phyloP scores from a whole-genome alignment of 2,329 filamentous ascomycete species.

The Nannizziopsis barbatae region DNA sequence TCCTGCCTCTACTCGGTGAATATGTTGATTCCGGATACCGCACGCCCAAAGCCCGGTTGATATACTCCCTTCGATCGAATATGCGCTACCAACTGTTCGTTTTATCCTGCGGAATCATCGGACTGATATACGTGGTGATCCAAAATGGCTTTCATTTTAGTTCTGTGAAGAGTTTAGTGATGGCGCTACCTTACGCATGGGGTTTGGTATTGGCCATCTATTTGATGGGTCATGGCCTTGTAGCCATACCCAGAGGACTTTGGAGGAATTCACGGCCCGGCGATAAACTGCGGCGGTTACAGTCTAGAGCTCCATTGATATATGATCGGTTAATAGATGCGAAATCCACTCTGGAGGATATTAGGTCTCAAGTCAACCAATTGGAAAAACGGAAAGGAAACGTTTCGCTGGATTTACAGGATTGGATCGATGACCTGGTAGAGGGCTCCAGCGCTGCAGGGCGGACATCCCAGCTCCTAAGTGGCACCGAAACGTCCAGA shows the following conservation, averaged over 20 bases:
- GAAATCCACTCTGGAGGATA: constrained; percentile 62
- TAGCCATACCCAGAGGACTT: constrained; percentile 73
- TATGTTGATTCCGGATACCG: constrained; percentile 91
- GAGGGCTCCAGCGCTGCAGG: constrained; percentile 65
- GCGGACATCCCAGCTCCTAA: constrained; percentile 30
- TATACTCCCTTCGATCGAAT: constrained; percentile 79
- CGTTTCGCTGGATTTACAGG: constrained; percentile 61
- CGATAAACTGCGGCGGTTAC: constrained; percentile 60
- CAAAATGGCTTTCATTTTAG: constrained; percentile 61
- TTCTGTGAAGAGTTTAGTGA: constrained; percentile 70
- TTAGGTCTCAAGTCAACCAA: constrained; percentile 70
- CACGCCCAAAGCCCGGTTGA: constrained; percentile 65
- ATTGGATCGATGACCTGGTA: constrained; percentile 92
- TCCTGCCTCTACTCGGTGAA: constrained; percentile 85
- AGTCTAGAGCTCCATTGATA: constrained; percentile 65
- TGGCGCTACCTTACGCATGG: constrained; percentile 93
- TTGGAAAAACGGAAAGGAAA: constrained; percentile 71
- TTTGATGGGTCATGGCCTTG: constrained; percentile 92
- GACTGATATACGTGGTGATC: constrained; percentile 72
- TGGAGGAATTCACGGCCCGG: constrained; percentile 70
- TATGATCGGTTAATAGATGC: constrained; percentile 85
- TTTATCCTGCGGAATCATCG: constrained; percentile 56
- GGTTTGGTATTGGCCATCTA: constrained; percentile 86
- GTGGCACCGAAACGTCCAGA: constrained; percentile 29
- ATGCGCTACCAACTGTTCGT: constrained; percentile 78